These are phyloP conservation scores for Nymphaea colorata DNA, from an alignment of 164 flowering plant species.

Conservation along the genomic window DNA sequence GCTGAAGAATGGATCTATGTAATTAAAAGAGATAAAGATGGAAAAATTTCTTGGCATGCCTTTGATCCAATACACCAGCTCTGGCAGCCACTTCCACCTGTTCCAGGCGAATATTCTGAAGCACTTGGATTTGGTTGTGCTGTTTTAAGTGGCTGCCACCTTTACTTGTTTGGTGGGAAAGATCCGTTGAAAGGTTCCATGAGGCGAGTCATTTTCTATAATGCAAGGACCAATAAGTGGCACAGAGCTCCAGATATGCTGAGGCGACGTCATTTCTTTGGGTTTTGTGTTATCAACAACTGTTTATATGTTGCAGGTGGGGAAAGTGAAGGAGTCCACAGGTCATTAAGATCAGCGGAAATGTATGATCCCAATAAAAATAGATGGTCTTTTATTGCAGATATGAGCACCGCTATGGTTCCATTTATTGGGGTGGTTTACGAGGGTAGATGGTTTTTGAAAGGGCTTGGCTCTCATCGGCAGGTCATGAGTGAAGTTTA, in stretches of 20 bases:
- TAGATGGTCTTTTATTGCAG: slow-evolving; percentile 68
- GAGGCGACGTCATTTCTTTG: slow-evolving; percentile 81
- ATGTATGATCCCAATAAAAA: slow-evolving; percentile 79
- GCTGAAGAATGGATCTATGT: slow-evolving; percentile 98
- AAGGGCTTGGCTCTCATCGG: slow-evolving; percentile 73
- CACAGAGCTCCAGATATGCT: slow-evolving; percentile 92
- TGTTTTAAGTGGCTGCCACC: slow-evolving; percentile 81
- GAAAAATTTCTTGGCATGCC: slow-evolving; percentile 90
- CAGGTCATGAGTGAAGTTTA: slow-evolving; percentile 91
- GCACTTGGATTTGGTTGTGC: slow-evolving; percentile 95
- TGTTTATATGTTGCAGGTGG: slow-evolving; percentile 96
- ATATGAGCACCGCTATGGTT: slow-evolving; percentile 94
- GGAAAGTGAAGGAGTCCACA: slow-evolving; percentile 83
- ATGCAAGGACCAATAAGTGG: slow-evolving; percentile 91
- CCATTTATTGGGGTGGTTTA: slow-evolving; percentile 89
- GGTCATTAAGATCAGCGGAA: slow-evolving; percentile 88
- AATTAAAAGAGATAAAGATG: slow-evolving; percentile 87
- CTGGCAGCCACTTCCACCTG: slow-evolving; percentile 96
- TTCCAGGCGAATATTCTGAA: slow-evolving; percentile 74
- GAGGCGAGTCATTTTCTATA: slow-evolving; percentile 81
- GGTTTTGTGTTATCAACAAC: slow-evolving; percentile 86
- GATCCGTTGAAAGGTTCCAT: slow-evolving; percentile 83
- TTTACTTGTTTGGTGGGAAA: slow-evolving; percentile 87
- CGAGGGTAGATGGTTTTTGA: slow-evolving; percentile 77
- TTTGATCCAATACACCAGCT: slow-evolving; percentile 80